Percentiles rank a stretch among this genome's conserved stretches.
phyloP scores from a whole-genome alignment of 225 moss, liverwort and hornwort genomes.

The Polytrichum commune region DNA sequence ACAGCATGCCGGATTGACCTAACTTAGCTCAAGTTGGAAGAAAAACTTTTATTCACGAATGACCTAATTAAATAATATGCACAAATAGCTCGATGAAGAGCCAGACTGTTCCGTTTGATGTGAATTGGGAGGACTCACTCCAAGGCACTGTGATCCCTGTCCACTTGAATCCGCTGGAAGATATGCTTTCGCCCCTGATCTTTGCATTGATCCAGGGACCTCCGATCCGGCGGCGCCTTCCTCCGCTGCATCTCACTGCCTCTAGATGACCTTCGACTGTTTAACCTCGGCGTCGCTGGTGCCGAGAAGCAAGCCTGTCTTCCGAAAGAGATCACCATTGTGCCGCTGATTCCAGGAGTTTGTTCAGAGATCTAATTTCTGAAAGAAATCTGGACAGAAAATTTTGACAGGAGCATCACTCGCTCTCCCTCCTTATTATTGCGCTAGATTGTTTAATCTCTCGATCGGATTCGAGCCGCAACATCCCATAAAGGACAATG shows the following conservation, averaged over 20 bases:
- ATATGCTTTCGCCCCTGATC: conserved; percentile 24
- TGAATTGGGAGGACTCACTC: conserved; percentile 28
- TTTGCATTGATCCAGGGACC: no score
- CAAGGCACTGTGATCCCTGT: conserved; percentile 35
- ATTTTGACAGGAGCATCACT: no score
- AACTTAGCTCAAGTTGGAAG: neutral
- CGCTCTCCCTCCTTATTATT: no score
- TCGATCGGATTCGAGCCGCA: no score
- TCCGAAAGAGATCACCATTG: conserved; percentile 43
- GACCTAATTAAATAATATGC: neutral
- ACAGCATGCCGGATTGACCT: neutral
- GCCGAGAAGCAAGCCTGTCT: conserved; percentile 9
- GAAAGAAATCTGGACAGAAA: no score
- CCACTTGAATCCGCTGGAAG: conserved; percentile 16
- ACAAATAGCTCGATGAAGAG: neutral
- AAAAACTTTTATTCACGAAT: neutral
- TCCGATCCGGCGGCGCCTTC: conserved; percentile 10
- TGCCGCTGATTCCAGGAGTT: neutral
- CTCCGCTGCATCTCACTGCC: conserved; percentile 20
- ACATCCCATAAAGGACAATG: no score
- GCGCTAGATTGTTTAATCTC: no score
- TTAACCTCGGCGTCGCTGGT: conserved; percentile 25
- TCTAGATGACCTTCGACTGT: conserved; percentile 19
- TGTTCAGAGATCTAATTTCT: no score
- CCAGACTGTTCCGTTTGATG: neutral